Evolutionary conservation across 176 grass and related monocot genomes (phyloP).

Genomic region (Carex kokanica): DNA sequence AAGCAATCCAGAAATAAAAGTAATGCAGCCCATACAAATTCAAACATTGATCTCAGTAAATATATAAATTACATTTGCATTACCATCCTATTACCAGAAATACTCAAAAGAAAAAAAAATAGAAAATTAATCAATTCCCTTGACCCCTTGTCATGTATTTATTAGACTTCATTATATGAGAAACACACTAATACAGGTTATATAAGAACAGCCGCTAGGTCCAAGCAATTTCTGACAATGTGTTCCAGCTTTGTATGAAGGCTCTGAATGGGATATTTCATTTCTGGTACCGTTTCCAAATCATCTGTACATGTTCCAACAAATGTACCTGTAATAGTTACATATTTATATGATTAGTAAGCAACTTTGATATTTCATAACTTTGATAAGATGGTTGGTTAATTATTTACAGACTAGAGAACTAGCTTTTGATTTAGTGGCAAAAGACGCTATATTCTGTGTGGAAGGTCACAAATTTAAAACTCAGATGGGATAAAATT

Average conservation of each 20-base stretch:
- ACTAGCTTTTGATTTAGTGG: no score
- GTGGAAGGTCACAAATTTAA: no score
- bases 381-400: not conserved
- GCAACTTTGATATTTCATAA: no score
- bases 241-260: constrained; percentile 19
- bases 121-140: not conserved
- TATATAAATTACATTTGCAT: not conserved
- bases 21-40: not conserved
- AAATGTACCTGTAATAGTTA: constrained; percentile 11
- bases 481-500: no score
- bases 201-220: constrained; percentile 3
- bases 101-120: not conserved
- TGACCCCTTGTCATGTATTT: not conserved
- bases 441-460: no score
- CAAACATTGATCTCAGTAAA: not conserved
- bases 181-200: not conserved
- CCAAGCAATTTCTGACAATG: constrained; percentile 22
- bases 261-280: not conserved
- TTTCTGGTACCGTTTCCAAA: constrained; percentile 6
- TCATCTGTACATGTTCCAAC: constrained; percentile 14
- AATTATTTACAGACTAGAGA: no score
- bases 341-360: not conserved
- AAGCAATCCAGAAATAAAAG: not conserved
- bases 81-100: not conserved
- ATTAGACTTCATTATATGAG: not conserved